Percentiles rank a stretch among this genome's conserved stretches.
Conservation (phyloP, 148 eudicot species). For the Chenopodium quinoa region DNA sequence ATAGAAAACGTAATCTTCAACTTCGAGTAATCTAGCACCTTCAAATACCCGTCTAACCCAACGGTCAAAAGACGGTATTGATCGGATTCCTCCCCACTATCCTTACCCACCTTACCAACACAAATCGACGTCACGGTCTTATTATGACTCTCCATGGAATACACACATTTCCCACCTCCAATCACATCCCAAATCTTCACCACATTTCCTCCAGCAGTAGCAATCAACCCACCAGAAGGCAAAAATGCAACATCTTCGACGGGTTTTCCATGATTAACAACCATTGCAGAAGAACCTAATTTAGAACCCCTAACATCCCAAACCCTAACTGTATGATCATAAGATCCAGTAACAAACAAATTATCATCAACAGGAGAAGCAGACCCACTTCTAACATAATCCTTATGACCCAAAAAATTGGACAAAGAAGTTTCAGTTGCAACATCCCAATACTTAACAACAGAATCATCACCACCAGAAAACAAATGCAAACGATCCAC, state of each 20-base stretch:
- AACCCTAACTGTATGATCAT: constrained; percentile 75
- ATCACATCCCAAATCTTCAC: constrained; percentile 96
- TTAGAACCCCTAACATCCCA: constrained; percentile 77
- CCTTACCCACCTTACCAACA: constrained; percentile 62
- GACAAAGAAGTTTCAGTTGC: constrained; percentile 37
- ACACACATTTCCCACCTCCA: constrained; percentile 78
- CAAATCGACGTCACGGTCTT: constrained; percentile 90
- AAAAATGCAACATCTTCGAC: constrained; percentile 75
- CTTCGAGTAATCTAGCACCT: constrained; percentile 82
- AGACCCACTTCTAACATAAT: constrained; percentile 72
- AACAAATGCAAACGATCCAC: constrained; percentile 58
- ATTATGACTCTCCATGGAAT: constrained; percentile 74
- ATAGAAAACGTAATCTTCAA: constrained; percentile 67
- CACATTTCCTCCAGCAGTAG: constrained; percentile 75
- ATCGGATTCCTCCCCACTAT: constrained; percentile 52
- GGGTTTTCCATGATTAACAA: constrained; percentile 72
- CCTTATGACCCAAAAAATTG: constrained; percentile 67
- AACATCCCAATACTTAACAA: constrained; percentile 89
- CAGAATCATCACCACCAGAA: constrained; percentile 68
- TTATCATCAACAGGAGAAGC: constrained; percentile 65
- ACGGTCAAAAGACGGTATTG: constrained; percentile 74
- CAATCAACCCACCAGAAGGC: constrained; percentile 79
- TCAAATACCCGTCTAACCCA: constrained; percentile 82
- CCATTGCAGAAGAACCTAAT: constrained; percentile 39
- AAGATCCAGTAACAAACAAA: constrained; percentile 74